Base-by-base conservation (phyloP, 257 asterid genomes). In the Capsicum chinense region DNA sequence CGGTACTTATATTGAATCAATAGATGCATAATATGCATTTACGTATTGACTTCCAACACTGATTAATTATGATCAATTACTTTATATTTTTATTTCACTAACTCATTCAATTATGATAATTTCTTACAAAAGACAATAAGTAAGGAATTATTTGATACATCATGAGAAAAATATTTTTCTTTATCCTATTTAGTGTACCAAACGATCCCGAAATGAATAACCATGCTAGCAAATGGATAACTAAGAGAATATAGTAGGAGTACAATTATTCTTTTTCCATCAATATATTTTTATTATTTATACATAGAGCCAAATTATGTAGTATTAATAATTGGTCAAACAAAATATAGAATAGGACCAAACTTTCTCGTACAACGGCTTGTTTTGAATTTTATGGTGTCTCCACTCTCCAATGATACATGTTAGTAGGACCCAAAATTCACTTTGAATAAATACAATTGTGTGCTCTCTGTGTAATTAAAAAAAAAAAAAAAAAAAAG, bases 321-420 rank as follows among this genome's bases (percentile, higher is more conserved):
- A 4, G 54, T 11, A 33, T 17, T 17, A 71, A 71, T 71, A 69
- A 42, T 69, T 71, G 58, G 80, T 71, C 80, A 71, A 71, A 71
- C 58, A 44, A 44, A 42, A n/a, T 47, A 6, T 17, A 69, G 71
- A 33, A 33, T n/a, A 59, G 82, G 89, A 84, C 89, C 85, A 79
- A 85, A 85, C 76, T 78, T 82, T 84, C 81, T 86, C 88, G 81
- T 69, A 85, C 89, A 93, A 93, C 97, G 94, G 97, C 92, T 93
- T 90, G 83, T 84, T 91, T 90, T 88, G 88, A 87, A 85, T 57
- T 79, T 85, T 83, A 42, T 42, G 10, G 35, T 52, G 8, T 56
- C 9, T 3, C 57, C 21, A 17, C 15, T 48, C 50, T 50, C 60
- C 81, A 50, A 47, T 47, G 35, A 76, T 50, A 9, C 0, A 50